Percentiles rank a stretch among this genome's conserved stretches.
These are phyloP conservation scores for Monosporascus sp. DNA, from an alignment of 2,329 filamentous ascomycete species.

Conservation along the genomic window DNA sequence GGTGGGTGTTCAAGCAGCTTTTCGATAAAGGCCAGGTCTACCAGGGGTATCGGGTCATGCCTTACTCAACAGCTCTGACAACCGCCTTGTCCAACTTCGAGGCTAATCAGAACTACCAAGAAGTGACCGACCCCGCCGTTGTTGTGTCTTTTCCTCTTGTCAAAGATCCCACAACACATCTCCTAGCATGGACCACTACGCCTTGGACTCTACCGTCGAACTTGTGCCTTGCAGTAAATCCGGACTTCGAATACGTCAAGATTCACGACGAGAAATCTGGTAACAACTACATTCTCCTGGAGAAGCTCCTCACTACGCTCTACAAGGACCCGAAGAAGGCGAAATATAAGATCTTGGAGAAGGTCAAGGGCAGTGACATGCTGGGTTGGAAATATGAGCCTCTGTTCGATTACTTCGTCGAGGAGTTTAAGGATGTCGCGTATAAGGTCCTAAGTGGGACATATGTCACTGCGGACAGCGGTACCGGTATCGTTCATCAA, in stretches of 20 bases:
- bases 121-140: slow-evolving; percentile 84
- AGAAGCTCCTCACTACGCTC: slow-evolving; percentile 72
- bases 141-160: slow-evolving; percentile 83
- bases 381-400: slow-evolving; percentile 85
- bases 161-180: slow-evolving; percentile 65
- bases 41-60: slow-evolving; percentile 87
- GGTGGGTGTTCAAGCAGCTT: slow-evolving; percentile 95
- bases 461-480: slow-evolving; percentile 85
- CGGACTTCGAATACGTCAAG: slow-evolving; percentile 82
- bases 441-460: slow-evolving; percentile 78
- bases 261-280: slow-evolving; percentile 76
- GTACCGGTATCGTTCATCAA: slow-evolving; percentile 92
- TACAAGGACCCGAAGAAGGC: slow-evolving; percentile 97
- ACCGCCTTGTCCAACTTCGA: slow-evolving; percentile 92
- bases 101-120: slow-evolving; percentile 90
- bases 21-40: slow-evolving; percentile 89
- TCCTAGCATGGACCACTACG: slow-evolving; percentile 87
- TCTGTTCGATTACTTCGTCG: slow-evolving; percentile 83
- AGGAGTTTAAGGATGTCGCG: slow-evolving; percentile 77
- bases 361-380: slow-evolving; percentile 78
- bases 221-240: slow-evolving; percentile 69
- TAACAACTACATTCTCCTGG: slow-evolving; percentile 79
- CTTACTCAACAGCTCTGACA: slow-evolving; percentile 84
- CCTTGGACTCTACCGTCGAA: slow-evolving; percentile 82
- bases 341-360: slow-evolving; percentile 78